These are phyloP conservation scores for Starmerella vitae DNA, from an alignment of 805 yeast species.

Conservation along the genomic window DNA sequence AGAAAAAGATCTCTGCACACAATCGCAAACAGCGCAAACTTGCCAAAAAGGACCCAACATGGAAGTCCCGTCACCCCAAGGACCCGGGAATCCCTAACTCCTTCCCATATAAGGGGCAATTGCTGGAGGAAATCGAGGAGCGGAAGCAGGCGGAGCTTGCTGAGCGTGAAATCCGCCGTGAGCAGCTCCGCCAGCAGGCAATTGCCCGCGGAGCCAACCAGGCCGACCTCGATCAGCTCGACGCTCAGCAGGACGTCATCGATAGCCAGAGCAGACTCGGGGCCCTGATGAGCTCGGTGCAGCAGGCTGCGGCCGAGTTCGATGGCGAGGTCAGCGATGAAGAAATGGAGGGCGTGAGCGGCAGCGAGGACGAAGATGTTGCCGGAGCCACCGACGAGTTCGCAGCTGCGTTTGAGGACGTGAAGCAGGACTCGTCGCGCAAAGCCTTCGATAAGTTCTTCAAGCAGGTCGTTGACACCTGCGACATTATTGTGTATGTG, in stretches of 20 bases:
- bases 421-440: slow-evolving; percentile 30
- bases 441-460: slow-evolving; percentile 90
- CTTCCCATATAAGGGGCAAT: slow-evolving; percentile 85
- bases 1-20: slow-evolving; percentile 89
- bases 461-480: slow-evolving; percentile 80
- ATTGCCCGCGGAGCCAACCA: slow-evolving; percentile 30
- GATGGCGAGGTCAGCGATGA: slow-evolving; percentile 36
- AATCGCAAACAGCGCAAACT: slow-evolving; percentile 68
- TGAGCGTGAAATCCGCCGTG: slow-evolving; percentile 29
- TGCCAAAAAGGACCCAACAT: slow-evolving; percentile 81
- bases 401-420: slow-evolving; percentile 32
- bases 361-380: slow-evolving; percentile 25
- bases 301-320: slow-evolving; percentile 66
- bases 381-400: slow-evolving; percentile 29
- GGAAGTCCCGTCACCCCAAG: slow-evolving; percentile 74
- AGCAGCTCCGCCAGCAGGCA: slow-evolving; percentile 26
- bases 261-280: slow-evolving; percentile 47
- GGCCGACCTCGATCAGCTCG: slow-evolving; percentile 30
- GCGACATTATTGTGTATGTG: slow-evolving; percentile 87
- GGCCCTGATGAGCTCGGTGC: slow-evolving; percentile 83
- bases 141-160: slow-evolving; percentile 36
- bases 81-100: slow-evolving; percentile 92
- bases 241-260: slow-evolving; percentile 25
- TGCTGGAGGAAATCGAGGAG: slow-evolving; percentile 43
- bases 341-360: slow-evolving; percentile 34